Percentiles rank a stretch among this genome's conserved stretches.
Evolutionary conservation across 2,329 filamentous ascomycete genomes (phyloP).

Genomic region (Sarocladiaceae sp.): DNA sequence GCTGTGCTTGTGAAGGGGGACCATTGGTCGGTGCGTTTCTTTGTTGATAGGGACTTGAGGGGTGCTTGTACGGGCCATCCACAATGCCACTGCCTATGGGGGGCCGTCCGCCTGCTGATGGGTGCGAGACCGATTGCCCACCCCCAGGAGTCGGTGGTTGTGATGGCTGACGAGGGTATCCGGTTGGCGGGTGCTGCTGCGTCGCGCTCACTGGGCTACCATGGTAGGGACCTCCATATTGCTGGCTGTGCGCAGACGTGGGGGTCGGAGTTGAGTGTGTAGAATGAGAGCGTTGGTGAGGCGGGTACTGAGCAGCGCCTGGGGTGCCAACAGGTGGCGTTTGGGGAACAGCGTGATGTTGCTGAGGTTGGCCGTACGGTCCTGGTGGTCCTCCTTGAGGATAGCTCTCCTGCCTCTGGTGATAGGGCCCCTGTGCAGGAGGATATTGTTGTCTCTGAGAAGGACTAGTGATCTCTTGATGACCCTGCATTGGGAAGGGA

Average conservation of each 20-base stretch:
- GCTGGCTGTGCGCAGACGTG: conserved; percentile 58
- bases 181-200: conserved; percentile 34
- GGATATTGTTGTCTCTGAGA: conserved; percentile 46
- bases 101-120: neutral
- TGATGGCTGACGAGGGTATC: conserved; percentile 45
- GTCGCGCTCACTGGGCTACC: conserved; percentile 47
- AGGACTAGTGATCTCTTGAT: conserved; percentile 43
- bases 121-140: neutral
- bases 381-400: conserved; percentile 33
- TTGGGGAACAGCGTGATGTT: conserved; percentile 35
- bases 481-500: conserved; percentile 39
- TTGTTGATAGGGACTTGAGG: conserved; percentile 59
- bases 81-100: neutral
- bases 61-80: conserved; percentile 21
- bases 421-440: conserved; percentile 32
- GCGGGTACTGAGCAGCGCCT: conserved; percentile 27
- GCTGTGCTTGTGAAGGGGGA: conserved; percentile 14
- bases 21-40: conserved; percentile 24
- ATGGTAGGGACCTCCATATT: conserved; percentile 48
- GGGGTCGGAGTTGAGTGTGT: conserved; percentile 56
- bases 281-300: conserved; percentile 51
- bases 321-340: conserved; percentile 45
- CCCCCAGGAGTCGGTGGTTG: conserved; percentile 52
- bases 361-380: conserved; percentile 38
- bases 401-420: conserved; percentile 43